Evolutionary conservation across 345 rosid species (phyloP), one percentile per base, ranked within the genome.

Genomic region (Nephelium lappaceum): DNA sequence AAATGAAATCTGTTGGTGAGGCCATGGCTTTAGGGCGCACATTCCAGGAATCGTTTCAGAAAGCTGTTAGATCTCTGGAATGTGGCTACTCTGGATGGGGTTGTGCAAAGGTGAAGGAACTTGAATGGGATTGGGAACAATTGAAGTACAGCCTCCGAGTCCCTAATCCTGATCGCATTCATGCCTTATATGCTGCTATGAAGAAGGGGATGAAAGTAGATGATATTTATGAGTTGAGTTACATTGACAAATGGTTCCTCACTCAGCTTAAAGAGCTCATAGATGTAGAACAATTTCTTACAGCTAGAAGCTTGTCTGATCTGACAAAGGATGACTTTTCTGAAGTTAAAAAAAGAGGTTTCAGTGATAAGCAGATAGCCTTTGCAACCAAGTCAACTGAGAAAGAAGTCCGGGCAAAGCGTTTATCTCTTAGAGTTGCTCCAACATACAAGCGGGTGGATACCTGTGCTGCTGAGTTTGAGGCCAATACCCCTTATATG

Each of bases 381-480:
- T 96, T 88, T 83, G 98, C 94, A 38, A 96, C 93, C 55, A 93
- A 93, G 82, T 87, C 98, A 23, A 89, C 93, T 6, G 97, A 94
- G 84, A 92, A 89, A 78, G 95, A 93, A 82, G 94, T 96, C 65
- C 91, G 98, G 3, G 83, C 66, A 47, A 91, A 84, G 77, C 85
- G 98, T 16, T 73, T 89, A 21, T 89, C 90, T 31, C 74, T 93
- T 49, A 97, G 98, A 75, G 92, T 94, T 82, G 77, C 84, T 81
- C 99, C 99, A 36, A 85, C 92, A 76, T 96, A 89, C 79, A 96
- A 96, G 86, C 85, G 98, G 79, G 99, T 96, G 18, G 99, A 96
- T 84, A 94, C 99, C 25, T 94, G 99, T 80, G 98, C 99, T 74
- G 98, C 99, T 15, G 99, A 96, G 85, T 94, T 96, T 78, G 98